These are phyloP conservation scores for Smithsoniella earleae DNA, from an alignment of 163 green algal species.

Conservation along the genomic window DNA sequence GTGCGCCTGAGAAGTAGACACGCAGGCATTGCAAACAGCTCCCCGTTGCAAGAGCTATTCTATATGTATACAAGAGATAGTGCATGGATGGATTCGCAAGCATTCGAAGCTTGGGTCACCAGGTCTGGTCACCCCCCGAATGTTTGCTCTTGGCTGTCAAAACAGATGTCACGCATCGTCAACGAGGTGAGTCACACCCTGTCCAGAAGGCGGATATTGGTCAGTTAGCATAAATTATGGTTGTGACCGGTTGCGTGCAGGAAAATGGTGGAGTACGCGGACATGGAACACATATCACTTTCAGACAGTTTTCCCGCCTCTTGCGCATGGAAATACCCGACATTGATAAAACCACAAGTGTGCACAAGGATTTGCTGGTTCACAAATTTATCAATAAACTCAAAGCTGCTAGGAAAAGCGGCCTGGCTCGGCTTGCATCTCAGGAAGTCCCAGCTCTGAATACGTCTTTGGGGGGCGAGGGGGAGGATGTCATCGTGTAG, in stretches of 20 bases:
- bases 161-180: constrained; percentile 5
- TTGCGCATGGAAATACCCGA: background rate
- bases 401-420: background rate
- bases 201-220: no score
- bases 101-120: constrained; percentile 2
- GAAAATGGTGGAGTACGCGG: background rate
- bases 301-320: constrained; percentile 5
- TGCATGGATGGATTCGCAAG: background rate
- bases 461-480: no score
- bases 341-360: background rate
- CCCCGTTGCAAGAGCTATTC: background rate
- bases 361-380: constrained; percentile 19
- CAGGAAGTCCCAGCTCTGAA: no score
- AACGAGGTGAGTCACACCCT: background rate
- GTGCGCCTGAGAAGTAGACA: background rate
- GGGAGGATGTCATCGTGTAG: no score
- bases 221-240: no score
- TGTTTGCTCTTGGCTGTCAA: constrained; percentile 1
- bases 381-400: constrained; percentile 21
- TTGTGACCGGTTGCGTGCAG: background rate
- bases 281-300: background rate
- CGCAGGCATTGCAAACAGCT: background rate
- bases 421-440: no score
- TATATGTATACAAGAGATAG: background rate
- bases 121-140: background rate